A percentile compares a stretch with the other conserved stretches of the same genome.
phyloP scores from a whole-genome alignment of 2,329 filamentous ascomycete species.

The Ceratocystis huliohia region DNA sequence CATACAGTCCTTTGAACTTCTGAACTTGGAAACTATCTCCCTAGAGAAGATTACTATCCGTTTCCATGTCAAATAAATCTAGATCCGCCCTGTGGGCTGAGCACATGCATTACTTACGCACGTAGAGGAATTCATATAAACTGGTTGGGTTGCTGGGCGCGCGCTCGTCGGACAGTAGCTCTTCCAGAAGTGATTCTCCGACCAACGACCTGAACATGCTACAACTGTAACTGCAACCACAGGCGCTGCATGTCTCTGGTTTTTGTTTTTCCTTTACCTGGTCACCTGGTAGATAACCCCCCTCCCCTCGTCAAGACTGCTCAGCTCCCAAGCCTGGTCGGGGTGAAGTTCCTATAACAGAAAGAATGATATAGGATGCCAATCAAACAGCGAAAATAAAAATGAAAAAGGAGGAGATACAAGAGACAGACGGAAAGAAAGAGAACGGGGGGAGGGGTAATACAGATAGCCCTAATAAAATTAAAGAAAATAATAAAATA shows the following conservation, averaged over 20 bases:
- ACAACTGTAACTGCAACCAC: neutral
- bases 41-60: too few relatives aligned
- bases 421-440: neutral
- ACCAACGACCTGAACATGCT: conserved; percentile 6
- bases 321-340: conserved; percentile 5
- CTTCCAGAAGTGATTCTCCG: neutral
- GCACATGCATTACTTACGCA: too few relatives aligned
- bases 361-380: neutral
- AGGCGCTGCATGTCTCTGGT: neutral
- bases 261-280: neutral
- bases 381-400: neutral
- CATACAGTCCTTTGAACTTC: too few relatives aligned
- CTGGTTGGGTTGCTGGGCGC: neutral
- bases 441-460: too few relatives aligned
- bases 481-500: too few relatives aligned
- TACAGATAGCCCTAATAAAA: too few relatives aligned
- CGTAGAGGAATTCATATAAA: too few relatives aligned
- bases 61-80: too few relatives aligned
- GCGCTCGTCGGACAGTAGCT: neutral
- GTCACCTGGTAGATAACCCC: neutral
- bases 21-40: too few relatives aligned
- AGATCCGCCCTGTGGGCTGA: too few relatives aligned
- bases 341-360: conserved; percentile 1
- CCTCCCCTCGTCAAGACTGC: conserved; percentile 3
- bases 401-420: neutral